Evolutionary conservation across 1,139 yeast genomes (phyloP).

Genomic region (Saccharomyces pastorianus): DNA sequence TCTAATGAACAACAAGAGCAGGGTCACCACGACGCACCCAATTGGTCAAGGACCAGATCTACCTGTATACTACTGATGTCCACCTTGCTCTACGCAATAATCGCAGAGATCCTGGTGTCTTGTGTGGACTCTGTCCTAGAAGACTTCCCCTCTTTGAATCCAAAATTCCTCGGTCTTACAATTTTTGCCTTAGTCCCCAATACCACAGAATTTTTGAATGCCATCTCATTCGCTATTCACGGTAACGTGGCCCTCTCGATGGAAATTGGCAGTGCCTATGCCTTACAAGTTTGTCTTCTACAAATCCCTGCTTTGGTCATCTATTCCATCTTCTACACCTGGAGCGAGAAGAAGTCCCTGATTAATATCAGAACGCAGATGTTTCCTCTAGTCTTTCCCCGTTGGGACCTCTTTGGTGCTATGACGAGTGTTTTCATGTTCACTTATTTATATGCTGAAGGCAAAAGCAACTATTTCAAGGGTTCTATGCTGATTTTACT

Average conservation of each 20-base stretch:
- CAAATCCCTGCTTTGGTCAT: conserved; percentile 89
- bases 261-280: conserved; percentile 98
- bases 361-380: conserved; percentile 40
- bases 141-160: conserved; percentile 62
- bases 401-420: conserved; percentile 90
- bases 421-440: conserved; percentile 80
- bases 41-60: conserved; percentile 86
- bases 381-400: conserved; percentile 82
- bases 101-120: conserved; percentile 90
- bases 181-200: conserved; percentile 94
- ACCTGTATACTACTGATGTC: conserved; percentile 79
- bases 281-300: conserved; percentile 87
- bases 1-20: background rate
- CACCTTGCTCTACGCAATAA: conserved; percentile 78
- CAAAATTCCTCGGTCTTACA: conserved; percentile 86
- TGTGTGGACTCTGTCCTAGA: conserved; percentile 85
- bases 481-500: conserved; percentile 82
- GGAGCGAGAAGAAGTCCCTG: conserved; percentile 31
- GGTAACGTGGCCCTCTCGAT: conserved; percentile 93
- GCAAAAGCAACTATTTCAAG: conserved; percentile 90
- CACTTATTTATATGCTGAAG: conserved; percentile 93
- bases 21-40: conserved; percentile 95
- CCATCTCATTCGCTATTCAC: conserved; percentile 90
- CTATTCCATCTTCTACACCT: conserved; percentile 48
- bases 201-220: conserved; percentile 93